Evolutionary conservation across 768 basidiomycete genomes (phyloP), one percentile per base, ranked within the genome.

Genomic region (Favolaschia claudopus): DNA sequence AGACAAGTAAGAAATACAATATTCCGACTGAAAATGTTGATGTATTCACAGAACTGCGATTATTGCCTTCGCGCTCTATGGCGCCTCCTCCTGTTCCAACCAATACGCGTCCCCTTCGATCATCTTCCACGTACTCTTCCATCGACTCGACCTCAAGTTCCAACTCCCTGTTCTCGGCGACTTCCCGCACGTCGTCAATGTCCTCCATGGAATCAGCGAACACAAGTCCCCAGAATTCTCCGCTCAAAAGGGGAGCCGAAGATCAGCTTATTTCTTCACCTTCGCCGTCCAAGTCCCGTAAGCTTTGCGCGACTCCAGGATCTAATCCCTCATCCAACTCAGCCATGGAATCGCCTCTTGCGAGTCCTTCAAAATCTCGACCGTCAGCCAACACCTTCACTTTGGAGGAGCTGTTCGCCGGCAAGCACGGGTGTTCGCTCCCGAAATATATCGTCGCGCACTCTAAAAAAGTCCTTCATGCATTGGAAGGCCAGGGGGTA

Each of bases 251-350:
- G n/a, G 39, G 51, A 15, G 24, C 58, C 2, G 58, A 48, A 5
- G 24, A 19, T 10, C 48, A 42, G 7, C 20, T 22, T 20, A 28
- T 44, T 17, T 37, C 31, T 8, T 27, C 38, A 3, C 31, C 45
- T 12, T 60, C 58, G 3, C 45, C 58, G 0, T 53, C 58, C 3
- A 60, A 60, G 44, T 29, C n/a, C 19, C 58, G 58, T 7, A 60
- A 32, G 19, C 14, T 60, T 19, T 45, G 12, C 12, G 20, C 14
- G 31, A 13, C 43, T 13, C 50, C 37, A 13, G 43, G 32, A 32
- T 32, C 15, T 39, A 20, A 39, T 39, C 38, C 38, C 38, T 39
- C 38, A 39, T 39, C 38, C 38, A 39, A 7, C 7, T 39, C 38
- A 17, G 17, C 38, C 38, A 39, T n/a, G 38, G 17, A n/a, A 39